These are phyloP conservation scores for Alternaria triticimaculans DNA, from an alignment of 2,329 filamentous ascomycete species.

Conservation along the genomic window DNA sequence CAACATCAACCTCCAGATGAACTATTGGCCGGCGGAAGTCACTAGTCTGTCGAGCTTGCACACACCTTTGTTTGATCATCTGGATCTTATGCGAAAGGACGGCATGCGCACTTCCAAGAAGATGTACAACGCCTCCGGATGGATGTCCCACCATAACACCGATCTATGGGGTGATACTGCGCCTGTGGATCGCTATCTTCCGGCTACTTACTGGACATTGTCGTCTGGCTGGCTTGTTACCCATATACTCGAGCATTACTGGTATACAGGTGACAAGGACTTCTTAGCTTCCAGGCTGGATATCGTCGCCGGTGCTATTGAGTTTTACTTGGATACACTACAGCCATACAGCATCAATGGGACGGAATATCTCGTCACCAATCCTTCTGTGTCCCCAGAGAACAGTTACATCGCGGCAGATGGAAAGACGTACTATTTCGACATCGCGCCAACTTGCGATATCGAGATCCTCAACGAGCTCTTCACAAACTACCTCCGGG, in stretches of 20 bases:
- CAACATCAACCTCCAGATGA: constrained; percentile 63
- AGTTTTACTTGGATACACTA: constrained; percentile 5
- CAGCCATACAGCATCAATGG: constrained; percentile 5
- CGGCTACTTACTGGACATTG: constrained; percentile 34
- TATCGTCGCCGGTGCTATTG: neutral
- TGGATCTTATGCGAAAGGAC: constrained; percentile 49
- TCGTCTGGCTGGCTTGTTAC: constrained; percentile 37
- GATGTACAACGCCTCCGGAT: constrained; percentile 33
- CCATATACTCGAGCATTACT: constrained; percentile 32
- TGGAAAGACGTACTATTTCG: constrained; percentile 17
- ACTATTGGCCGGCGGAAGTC: constrained; percentile 54
- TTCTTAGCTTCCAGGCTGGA: constrained; percentile 20
- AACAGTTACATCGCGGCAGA: constrained; percentile 46
- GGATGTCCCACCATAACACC: constrained; percentile 36
- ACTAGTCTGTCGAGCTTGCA: constrained; percentile 47
- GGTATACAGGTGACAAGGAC: constrained; percentile 24
- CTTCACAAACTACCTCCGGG: constrained; percentile 41
- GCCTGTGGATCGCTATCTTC: constrained; percentile 31
- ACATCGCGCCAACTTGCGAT: constrained; percentile 53
- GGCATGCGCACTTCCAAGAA: constrained; percentile 11
- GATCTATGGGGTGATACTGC: constrained; percentile 37
- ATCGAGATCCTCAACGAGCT: constrained; percentile 53
- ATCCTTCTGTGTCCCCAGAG: constrained; percentile 50
- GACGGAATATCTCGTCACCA: constrained; percentile 36
- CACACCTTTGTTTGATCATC: constrained; percentile 51